Evolutionary conservation across 768 basidiomycete species (phyloP).

Genomic region (Rhizopogon rudus): DNA sequence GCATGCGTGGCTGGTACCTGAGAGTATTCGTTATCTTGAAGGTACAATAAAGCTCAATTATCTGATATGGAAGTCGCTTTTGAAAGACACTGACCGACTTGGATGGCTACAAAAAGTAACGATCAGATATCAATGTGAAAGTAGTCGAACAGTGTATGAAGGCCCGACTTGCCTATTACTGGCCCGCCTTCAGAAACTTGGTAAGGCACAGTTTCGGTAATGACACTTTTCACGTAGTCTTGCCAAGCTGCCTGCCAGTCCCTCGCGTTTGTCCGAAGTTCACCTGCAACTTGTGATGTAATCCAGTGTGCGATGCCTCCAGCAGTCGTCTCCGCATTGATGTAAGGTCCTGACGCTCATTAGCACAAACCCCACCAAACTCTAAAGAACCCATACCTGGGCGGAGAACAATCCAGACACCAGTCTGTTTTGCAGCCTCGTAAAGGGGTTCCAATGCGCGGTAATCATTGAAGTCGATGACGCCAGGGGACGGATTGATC

Average conservation of each 20-base stretch:
- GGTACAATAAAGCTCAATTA: neutral
- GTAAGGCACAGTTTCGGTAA: slow-evolving; percentile 51
- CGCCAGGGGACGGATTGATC: slow-evolving; percentile 45
- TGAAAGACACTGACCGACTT: slow-evolving; percentile 39
- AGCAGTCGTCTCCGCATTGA: slow-evolving; percentile 79
- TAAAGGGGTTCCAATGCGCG: slow-evolving; percentile 55
- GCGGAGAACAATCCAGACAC: slow-evolving; percentile 75
- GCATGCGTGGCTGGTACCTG: slow-evolving; percentile 40
- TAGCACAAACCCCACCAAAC: slow-evolving; percentile 28
- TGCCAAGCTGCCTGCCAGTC: slow-evolving; percentile 51
- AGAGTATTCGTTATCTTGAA: slow-evolving; percentile 69
- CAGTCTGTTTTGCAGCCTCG: slow-evolving; percentile 67
- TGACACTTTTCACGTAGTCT: slow-evolving; percentile 65
- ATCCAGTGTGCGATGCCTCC: slow-evolving; percentile 72
- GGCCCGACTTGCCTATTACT: slow-evolving; percentile 51
- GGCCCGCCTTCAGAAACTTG: slow-evolving; percentile 73
- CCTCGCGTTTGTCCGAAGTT: slow-evolving; percentile 56
- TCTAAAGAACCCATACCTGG: slow-evolving; percentile 45
- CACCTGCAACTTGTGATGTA: slow-evolving; percentile 60
- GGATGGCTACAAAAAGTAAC: slow-evolving; percentile 36
- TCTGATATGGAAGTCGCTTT: neutral
- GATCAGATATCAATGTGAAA: slow-evolving; percentile 1
- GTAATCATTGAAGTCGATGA: slow-evolving; percentile 50
- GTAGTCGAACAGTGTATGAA: neutral
- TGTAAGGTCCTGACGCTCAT: slow-evolving; percentile 43